A percentile compares a stretch with the other conserved stretches of the same genome.
Evolutionary conservation across 768 basidiomycete genomes (phyloP).

Genomic region (Epithele typhae): DNA sequence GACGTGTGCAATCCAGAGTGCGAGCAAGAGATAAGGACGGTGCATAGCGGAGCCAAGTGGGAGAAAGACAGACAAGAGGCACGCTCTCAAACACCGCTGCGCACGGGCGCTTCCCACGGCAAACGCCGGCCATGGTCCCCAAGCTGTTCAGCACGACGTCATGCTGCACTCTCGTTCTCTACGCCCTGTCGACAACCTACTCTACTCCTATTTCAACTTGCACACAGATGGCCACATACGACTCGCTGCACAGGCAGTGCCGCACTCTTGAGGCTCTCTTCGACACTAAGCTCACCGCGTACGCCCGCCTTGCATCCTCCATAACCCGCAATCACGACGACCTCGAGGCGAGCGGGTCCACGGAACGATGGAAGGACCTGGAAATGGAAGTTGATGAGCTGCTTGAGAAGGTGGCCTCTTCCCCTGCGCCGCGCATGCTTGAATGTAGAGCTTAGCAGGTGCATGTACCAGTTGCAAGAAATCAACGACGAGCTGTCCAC

Average conservation of each 20-base stretch:
- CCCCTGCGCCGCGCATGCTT: neutral
- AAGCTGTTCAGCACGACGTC: too few species aligned
- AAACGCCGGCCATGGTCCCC: too few species aligned
- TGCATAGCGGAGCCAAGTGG: too few species aligned
- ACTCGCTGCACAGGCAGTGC: conserved; percentile 86
- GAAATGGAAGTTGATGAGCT: conserved; percentile 86
- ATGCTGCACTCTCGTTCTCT: too few species aligned
- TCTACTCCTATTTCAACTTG: neutral
- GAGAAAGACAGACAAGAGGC: too few species aligned
- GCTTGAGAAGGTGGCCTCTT: conserved; percentile 65
- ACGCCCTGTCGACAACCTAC: too few species aligned
- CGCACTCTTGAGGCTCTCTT: conserved; percentile 91
- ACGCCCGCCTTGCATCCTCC: conserved; percentile 77
- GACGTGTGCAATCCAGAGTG: too few species aligned
- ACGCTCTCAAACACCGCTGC: too few species aligned
- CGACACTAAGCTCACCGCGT: conserved; percentile 86
- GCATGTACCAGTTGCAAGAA: conserved; percentile 64
- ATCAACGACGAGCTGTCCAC: conserved; percentile 75
- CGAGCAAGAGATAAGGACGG: too few species aligned
- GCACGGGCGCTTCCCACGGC: too few species aligned
- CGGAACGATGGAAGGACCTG: conserved; percentile 74
- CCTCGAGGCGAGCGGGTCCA: conserved; percentile 66
- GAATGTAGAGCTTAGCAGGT: conserved; percentile 15
- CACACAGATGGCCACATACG: conserved; percentile 68
- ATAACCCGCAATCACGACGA: conserved; percentile 54